Evolutionary conservation across 1,139 yeast genomes (phyloP), one percentile per base, ranked within the genome.

Genomic region (Taphrina pruni): DNA sequence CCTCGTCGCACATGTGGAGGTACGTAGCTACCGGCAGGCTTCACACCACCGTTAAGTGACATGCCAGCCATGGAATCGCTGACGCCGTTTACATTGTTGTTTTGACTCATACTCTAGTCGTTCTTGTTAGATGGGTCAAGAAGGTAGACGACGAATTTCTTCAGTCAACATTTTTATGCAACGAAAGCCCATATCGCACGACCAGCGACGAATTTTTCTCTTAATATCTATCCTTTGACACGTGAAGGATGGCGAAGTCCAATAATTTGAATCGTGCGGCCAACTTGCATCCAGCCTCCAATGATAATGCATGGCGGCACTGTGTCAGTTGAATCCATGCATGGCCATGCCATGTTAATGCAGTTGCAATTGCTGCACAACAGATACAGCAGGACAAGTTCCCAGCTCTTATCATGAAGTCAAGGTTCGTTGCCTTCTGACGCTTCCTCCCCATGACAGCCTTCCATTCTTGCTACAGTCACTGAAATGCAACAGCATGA

Each of bases 1-100:
- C 67, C 67, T 38, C 60, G 60, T 17, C 67, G 60, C 21, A 64
- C 67, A 51, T 64, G 67, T 41, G 67, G 67, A 7, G 67, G 67
- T 32, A 64, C 67, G 39, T 64, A 64, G 39, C 61, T 57, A 21
- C 61, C 67, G 43, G 52, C 60, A 17, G 60, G 61, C 60, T 56
- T 56, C 45, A 61, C 38, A 32, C 57, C 60, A 36, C 67, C 67
- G 57, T 64, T 64, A 45, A 64, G 32, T 43, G 61, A 46, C 67
- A 64, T 64, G 60, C 60, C 54, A 56, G 61, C 67, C 67, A 64
- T 45, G 8, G 56, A 51, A 54, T 56, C 51, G 67, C 61, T 55
- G 61, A 64, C 55, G 20, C 61, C 46, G 67, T 64, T 57, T 64
- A 64, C 67, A 64, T 64, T 54, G 67, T 64, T 64, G 55, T 45